These are phyloP conservation scores for Postia placenta DNA, from an alignment of 768 basidiomycete genomes.

Conservation along the genomic window DNA sequence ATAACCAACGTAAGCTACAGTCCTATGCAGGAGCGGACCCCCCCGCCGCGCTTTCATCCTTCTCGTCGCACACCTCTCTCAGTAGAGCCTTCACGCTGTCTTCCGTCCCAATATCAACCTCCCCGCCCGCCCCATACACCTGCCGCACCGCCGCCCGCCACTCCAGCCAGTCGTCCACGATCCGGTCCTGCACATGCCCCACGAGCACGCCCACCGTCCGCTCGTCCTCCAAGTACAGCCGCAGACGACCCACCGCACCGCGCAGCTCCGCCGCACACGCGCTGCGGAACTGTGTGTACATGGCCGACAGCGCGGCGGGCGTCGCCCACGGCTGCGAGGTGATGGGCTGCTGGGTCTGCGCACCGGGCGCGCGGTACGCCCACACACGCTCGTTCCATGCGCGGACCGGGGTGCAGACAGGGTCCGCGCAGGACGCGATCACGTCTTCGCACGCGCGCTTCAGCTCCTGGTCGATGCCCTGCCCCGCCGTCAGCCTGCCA, in stretches of 20 bases:
- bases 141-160: conserved; percentile 40
- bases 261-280: conserved; percentile 44
- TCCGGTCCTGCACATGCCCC: conserved; percentile 66
- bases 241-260: conserved; percentile 49
- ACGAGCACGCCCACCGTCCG: conserved; percentile 75
- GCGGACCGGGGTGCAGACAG: conserved; percentile 54
- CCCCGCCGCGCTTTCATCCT: background rate
- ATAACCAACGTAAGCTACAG: too few relatives aligned
- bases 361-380: conserved; percentile 4
- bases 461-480: conserved; percentile 86
- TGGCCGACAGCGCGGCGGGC: conserved; percentile 33
- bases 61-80: conserved; percentile 12
- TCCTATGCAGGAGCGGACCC: too few relatives aligned
- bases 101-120: conserved; percentile 12
- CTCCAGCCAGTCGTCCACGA: conserved; percentile 67
- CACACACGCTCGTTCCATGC: conserved; percentile 54
- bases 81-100: conserved; percentile 15
- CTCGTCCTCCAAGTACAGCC: conserved; percentile 76
- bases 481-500: conserved; percentile 9
- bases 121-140: conserved; percentile 5
- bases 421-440: conserved; percentile 55
- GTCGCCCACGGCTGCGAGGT: conserved; percentile 43
- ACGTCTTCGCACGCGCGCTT: conserved; percentile 82
- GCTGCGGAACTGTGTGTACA: conserved; percentile 8
- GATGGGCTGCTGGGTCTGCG: conserved; percentile 22